Base-by-base conservation (phyloP, 2,329 filamentous ascomycete genomes). In the Exophiala alcalophila region DNA sequence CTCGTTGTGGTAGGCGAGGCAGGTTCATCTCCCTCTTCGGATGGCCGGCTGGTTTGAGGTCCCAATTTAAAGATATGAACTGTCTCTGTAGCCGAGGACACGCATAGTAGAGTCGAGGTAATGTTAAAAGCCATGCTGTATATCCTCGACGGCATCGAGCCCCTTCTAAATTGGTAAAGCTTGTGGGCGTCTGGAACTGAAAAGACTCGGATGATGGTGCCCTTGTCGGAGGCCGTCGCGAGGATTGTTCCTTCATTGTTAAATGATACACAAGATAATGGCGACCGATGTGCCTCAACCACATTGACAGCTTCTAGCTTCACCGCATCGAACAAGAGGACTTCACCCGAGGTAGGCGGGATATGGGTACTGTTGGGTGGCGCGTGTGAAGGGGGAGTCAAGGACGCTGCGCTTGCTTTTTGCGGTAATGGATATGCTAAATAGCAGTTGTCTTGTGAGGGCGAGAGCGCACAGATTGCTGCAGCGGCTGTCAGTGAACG, bases 101-200 rank as follows among this genome's bases (percentile, higher is more conserved):
- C 90, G 59, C 90, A 96, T 24, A 98, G 78, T 8, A 98, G 73
- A 1, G 90, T 95, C 2, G 90, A 94, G 46, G 86, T 89, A 35
- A 89, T 82, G 65, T 98, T 98, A 69, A 98, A 98, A 1, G 90
- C 94, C 89, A 98, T 96, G 77, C 89, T 94, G 69, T 90, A 96
- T 56, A 98, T 98, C 27, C 87, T 84, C 2, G 90, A 90, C 0
- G 92, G 92, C 65, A 96, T 96, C 2, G 91, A 96, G 29, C 92
- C 92, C 52, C 92, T 81, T 47, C 92, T 81, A 68, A 98, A 98
- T 62, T 98, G 91, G 64, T 90, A 97, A 12, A 98, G 76, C 65
- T 97, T 98, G 59, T 91, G 83, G 8, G 87, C 92, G 52, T 83
- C 81, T 2, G 92, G 92, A 1, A 98, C 80, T 1, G 87, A 88